These are phyloP conservation scores for Venturiaceae sp. DNA, from an alignment of 2,329 filamentous ascomycete genomes.

Conservation along the genomic window DNA sequence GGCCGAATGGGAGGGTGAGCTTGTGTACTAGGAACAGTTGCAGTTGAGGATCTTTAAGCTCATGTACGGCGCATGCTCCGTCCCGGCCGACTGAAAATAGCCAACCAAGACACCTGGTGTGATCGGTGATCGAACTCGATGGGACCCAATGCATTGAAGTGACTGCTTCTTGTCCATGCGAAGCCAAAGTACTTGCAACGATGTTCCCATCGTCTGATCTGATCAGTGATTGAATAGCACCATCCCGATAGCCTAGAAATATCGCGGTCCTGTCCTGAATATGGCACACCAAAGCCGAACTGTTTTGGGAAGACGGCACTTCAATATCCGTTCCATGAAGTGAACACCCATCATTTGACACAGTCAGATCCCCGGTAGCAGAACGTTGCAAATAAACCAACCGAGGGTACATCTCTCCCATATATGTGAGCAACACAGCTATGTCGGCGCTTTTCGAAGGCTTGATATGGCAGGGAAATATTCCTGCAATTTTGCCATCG, in stretches of 20 bases:
- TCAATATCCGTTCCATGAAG: not conserved
- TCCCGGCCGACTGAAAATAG: constrained; percentile 69
- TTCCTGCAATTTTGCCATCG: constrained; percentile 4
- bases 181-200: not conserved
- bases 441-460: not conserved
- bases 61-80: constrained; percentile 61
- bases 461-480: not conserved
- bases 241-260: constrained; percentile 6
- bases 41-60: constrained; percentile 17
- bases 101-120: constrained; percentile 23
- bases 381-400: not conserved
- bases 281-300: not conserved
- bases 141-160: constrained; percentile 46
- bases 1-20: constrained; percentile 59
- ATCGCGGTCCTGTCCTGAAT: not conserved
- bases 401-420: not conserved
- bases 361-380: not conserved
- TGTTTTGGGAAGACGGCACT: not conserved
- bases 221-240: not conserved
- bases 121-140: constrained; percentile 23
- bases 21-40: constrained; percentile 49
- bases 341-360: not conserved
- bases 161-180: constrained; percentile 52
- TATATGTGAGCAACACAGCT: not conserved
- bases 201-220: not conserved